Conservation (phyloP, 2,329 filamentous ascomycete genomes). For the Arthroderma sp. region DNA sequence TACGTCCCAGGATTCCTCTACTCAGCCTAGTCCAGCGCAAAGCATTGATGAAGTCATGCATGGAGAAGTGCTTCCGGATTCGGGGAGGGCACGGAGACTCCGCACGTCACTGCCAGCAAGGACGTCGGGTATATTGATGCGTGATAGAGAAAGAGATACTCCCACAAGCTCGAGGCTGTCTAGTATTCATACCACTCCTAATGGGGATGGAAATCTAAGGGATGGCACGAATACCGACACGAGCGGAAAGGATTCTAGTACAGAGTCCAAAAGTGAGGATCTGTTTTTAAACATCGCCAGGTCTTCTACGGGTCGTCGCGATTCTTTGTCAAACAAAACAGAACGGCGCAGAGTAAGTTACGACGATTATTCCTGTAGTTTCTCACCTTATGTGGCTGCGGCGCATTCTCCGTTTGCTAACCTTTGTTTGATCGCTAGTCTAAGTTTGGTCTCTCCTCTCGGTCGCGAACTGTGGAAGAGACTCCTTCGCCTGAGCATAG, state of each 20-base stretch:
- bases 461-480: conserved; percentile 20
- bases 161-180: too few species aligned
- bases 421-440: conserved; percentile 15
- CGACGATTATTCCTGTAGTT: not conserved
- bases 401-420: conserved; percentile 1
- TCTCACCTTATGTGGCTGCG: not conserved
- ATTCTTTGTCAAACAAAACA: conserved; percentile 22
- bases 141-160: too few species aligned
- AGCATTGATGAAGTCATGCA: conserved; percentile 17
- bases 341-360: conserved; percentile 17
- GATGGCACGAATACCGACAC: conserved; percentile 5
- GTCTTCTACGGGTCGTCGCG: conserved; percentile 25
- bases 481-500: conserved; percentile 25
- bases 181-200: not conserved
- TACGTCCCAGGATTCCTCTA: conserved; percentile 7
- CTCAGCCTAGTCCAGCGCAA: conserved; percentile 6
- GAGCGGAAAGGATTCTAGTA: conserved; percentile 19
- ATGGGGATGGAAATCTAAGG: conserved; percentile 11
- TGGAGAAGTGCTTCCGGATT: conserved; percentile 14
- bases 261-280: conserved; percentile 31
- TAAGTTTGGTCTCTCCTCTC: conserved; percentile 25
- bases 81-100: conserved; percentile 17
- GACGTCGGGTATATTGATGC: conserved; percentile 11
- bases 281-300: conserved; percentile 35
- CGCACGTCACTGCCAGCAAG: conserved; percentile 9